Evolutionary conservation across 768 basidiomycete genomes (phyloP).

Genomic region (Russula dissimulans): DNA sequence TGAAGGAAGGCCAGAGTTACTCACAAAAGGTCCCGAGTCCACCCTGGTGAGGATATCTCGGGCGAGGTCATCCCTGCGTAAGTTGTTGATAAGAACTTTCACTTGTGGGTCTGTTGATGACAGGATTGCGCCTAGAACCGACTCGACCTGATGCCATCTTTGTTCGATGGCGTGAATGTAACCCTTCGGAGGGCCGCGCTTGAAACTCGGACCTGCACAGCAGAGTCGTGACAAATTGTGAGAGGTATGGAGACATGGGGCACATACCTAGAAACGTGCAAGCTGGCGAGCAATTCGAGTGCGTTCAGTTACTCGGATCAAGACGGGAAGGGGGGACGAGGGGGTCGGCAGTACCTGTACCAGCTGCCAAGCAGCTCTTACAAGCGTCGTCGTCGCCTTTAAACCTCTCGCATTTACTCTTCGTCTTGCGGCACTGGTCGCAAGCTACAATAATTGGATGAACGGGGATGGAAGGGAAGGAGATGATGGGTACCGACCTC

Average conservation of each 20-base stretch:
- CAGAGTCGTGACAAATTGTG: not conserved
- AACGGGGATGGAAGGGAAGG: not conserved
- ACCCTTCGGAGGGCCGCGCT: constrained; percentile 80
- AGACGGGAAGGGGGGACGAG: not conserved
- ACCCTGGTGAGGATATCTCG: constrained; percentile 69
- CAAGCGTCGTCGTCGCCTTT: constrained; percentile 40
- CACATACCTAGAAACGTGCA: constrained; percentile 56
- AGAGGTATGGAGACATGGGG: not conserved
- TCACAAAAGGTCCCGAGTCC: constrained; percentile 70
- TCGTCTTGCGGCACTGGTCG: constrained; percentile 81
- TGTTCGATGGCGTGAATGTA: constrained; percentile 92
- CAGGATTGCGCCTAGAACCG: constrained; percentile 74
- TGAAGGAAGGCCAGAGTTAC: constrained; percentile 20
- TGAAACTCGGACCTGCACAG: constrained; percentile 59
- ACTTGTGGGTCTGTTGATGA: constrained; percentile 61
- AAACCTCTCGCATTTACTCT: constrained; percentile 73
- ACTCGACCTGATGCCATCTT: constrained; percentile 86
- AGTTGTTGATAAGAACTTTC: constrained; percentile 49
- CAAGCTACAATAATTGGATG: constrained; percentile 43
- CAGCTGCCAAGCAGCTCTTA: constrained; percentile 54
- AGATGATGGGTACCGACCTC: constrained; percentile 8
- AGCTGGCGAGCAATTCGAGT: constrained; percentile 31
- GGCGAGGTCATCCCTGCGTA: constrained; percentile 66
- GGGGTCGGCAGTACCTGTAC: constrained; percentile 34
- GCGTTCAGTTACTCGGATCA: constrained; percentile 21